Percentiles rank a stretch among this genome's conserved stretches.
Evolutionary conservation across 2,329 filamentous ascomycete genomes (phyloP).

Genomic region (Monilinia aucupariae): DNA sequence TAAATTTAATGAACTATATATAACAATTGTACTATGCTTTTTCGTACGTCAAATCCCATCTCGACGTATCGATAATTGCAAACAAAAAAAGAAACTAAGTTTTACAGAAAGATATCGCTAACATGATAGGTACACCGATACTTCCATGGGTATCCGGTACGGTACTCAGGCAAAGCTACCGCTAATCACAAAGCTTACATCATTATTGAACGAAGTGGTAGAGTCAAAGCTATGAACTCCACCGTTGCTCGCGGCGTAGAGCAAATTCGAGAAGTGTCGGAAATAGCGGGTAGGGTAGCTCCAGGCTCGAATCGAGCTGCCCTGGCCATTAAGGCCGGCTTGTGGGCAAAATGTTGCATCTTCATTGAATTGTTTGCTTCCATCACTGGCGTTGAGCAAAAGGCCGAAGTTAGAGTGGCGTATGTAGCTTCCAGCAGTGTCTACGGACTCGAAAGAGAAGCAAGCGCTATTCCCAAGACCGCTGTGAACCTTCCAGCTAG

Average conservation of each 20-base stretch:
- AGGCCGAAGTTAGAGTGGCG: slow-evolving; percentile 52
- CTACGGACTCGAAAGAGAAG: slow-evolving; percentile 55
- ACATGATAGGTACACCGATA: background rate
- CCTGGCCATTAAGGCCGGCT: slow-evolving; percentile 46
- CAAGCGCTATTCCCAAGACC: slow-evolving; percentile 54
- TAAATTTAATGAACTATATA: background rate
- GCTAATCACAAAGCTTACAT: slow-evolving; percentile 48
- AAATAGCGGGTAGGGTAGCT: slow-evolving; percentile 54
- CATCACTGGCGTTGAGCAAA: slow-evolving; percentile 46
- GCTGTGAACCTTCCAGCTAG: slow-evolving; percentile 49
- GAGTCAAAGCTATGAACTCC: slow-evolving; percentile 51
- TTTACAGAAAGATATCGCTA: background rate
- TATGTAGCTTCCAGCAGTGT: slow-evolving; percentile 53
- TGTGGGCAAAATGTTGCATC: slow-evolving; percentile 60
- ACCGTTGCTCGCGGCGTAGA: slow-evolving; percentile 49
- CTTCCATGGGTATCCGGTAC: background rate
- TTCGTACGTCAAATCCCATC: background rate
- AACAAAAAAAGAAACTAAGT: background rate
- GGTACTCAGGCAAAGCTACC: slow-evolving; percentile 40
- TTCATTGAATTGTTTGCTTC: slow-evolving; percentile 51
- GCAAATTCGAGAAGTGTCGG: slow-evolving; percentile 47
- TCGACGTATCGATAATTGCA: too few species aligned
- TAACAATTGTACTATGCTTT: background rate
- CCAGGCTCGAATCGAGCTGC: slow-evolving; percentile 52
- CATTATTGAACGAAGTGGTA: slow-evolving; percentile 45